Conservation (phyloP, 306 rosid species). For the Vicia sativa region DNA sequence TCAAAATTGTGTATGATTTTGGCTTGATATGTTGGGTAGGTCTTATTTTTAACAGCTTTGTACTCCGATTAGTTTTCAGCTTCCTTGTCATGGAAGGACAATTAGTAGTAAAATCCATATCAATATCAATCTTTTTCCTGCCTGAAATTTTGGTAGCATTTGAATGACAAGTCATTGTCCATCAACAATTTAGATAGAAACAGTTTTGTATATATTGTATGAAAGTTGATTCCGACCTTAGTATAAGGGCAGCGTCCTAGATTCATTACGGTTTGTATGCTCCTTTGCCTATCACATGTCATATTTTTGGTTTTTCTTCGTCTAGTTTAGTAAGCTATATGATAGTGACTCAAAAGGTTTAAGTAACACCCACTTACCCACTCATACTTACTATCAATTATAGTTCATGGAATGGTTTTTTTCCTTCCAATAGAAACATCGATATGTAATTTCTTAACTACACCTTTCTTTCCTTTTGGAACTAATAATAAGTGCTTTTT, state of each 20-base stretch:
- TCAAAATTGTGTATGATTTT: slow-evolving; percentile 27
- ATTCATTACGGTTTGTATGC: slow-evolving; percentile 20
- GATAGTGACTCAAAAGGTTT: slow-evolving; percentile 36
- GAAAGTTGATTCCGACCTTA: slow-evolving; percentile 30
- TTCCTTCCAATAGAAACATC: no score
- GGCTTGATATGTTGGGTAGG: slow-evolving; percentile 29
- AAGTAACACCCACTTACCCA: no score
- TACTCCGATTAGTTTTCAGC: slow-evolving; percentile 37
- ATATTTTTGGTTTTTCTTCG: slow-evolving; percentile 28
- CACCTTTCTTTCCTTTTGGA: slow-evolving; percentile 19
- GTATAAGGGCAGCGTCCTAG: slow-evolving; percentile 41
- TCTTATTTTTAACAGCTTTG: slow-evolving; percentile 42
- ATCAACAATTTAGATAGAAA: slow-evolving; percentile 42
- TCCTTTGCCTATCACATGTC: slow-evolving; percentile 30
- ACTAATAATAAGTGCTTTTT: slow-evolving; percentile 30
- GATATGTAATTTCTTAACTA: no score
- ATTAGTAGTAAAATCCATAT: slow-evolving; percentile 26
- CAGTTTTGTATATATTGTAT: slow-evolving; percentile 32
- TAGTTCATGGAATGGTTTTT: slow-evolving; percentile 31
- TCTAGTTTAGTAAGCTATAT: slow-evolving; percentile 34
- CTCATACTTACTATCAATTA: background rate
- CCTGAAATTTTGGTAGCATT: slow-evolving; percentile 58
- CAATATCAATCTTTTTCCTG: slow-evolving; percentile 48
- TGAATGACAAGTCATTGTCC: slow-evolving; percentile 63
- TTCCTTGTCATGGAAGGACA: slow-evolving; percentile 54